phyloP scores from a whole-genome alignment of 116 monocot species.

The Phalaenopsis hybrid region DNA sequence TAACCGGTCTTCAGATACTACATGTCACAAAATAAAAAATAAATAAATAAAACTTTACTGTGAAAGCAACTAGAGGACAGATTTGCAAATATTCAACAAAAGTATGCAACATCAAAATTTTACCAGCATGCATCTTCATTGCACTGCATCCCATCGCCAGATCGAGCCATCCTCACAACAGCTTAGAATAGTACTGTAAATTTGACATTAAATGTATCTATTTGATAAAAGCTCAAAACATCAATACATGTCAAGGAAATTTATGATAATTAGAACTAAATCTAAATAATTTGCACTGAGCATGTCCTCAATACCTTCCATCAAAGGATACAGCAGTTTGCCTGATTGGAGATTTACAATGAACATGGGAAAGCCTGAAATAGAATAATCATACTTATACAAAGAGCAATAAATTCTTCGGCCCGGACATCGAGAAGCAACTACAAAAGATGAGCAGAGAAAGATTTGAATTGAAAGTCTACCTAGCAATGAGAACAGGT shows the following conservation, averaged over 20 bases:
- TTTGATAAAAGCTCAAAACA: background rate
- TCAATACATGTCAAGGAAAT: too few species aligned
- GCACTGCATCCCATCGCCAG: constrained; percentile 87
- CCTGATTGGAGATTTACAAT: constrained; percentile 82
- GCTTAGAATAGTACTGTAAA: constrained; percentile 78
- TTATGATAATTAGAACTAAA: background rate
- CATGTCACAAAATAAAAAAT: too few species aligned
- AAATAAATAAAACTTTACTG: too few species aligned
- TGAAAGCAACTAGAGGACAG: background rate
- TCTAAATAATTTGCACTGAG: background rate
- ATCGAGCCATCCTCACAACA: constrained; percentile 94
- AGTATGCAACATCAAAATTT: background rate
- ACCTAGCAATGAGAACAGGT: constrained; percentile 79
- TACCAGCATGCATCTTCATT: constrained; percentile 16
- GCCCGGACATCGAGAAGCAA: background rate
- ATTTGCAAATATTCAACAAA: background rate
- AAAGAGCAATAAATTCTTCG: background rate
- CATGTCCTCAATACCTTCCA: constrained; percentile 59
- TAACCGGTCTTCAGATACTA: too few species aligned
- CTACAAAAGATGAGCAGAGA: background rate
- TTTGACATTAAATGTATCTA: background rate
- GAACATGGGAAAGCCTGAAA: constrained; percentile 66
- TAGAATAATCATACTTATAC: background rate
- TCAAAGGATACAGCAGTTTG: constrained; percentile 98
- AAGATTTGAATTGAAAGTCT: background rate